Percentiles rank a stretch among this genome's conserved stretches.
Evolutionary conservation across 768 basidiomycete genomes (phyloP).

Genomic region (Strobilomyces dryophilus): DNA sequence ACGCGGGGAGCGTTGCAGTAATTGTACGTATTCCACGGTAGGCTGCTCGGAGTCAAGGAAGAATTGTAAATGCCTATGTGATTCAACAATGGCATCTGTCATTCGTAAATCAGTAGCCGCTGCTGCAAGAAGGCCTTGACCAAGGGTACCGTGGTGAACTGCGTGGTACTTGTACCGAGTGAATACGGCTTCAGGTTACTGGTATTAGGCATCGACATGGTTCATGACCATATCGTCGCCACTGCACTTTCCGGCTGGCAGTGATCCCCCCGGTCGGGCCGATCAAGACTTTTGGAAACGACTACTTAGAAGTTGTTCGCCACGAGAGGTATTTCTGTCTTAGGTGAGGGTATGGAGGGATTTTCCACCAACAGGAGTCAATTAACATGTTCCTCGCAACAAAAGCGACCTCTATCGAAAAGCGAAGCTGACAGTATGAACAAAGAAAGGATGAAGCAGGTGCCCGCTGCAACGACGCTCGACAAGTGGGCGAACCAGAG

Average conservation of each 20-base stretch:
- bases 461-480: not conserved
- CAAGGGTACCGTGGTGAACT: slow-evolving; percentile 7
- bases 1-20: slow-evolving; percentile 51
- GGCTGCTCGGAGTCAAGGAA: slow-evolving; percentile 36
- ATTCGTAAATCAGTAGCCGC: not conserved
- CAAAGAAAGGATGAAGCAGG: slow-evolving; percentile 3
- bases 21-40: slow-evolving; percentile 51
- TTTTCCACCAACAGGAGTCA: not conserved
- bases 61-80: slow-evolving; percentile 41
- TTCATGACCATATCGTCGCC: no score
- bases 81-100: slow-evolving; percentile 7
- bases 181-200: no score
- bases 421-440: not conserved
- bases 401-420: not conserved
- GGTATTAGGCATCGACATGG: no score
- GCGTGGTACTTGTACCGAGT: not conserved
- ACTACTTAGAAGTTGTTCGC: not conserved
- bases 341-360: no score
- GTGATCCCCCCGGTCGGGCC: no score
- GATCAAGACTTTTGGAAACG: not conserved
- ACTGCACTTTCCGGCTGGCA: no score
- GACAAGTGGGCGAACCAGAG: not conserved
- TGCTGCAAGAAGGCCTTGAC: not conserved
- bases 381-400: not conserved
- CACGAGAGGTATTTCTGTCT: not conserved